These are phyloP conservation scores for Adiantum capillusveneris DNA, from an alignment of 75 land plant genomes.

Conservation along the genomic window DNA sequence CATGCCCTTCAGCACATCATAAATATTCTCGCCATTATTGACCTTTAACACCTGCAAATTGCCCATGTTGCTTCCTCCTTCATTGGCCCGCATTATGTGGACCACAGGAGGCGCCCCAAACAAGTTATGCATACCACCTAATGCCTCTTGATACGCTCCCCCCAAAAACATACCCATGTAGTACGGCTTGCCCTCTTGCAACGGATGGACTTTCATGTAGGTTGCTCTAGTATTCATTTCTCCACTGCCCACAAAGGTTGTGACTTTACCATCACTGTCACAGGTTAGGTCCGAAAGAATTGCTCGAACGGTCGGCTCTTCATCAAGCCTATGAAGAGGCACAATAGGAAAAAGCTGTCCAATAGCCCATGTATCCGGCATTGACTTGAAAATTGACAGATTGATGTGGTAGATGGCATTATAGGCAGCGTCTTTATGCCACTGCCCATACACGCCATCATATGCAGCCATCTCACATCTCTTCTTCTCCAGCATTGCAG, in stretches of 20 bases:
- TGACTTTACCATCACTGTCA: slow-evolving; percentile 92
- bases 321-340: slow-evolving; percentile 70
- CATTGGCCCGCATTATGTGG: slow-evolving; percentile 19
- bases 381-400: slow-evolving; percentile 75
- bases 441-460: slow-evolving; percentile 9
- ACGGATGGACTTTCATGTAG: slow-evolving; percentile 41
- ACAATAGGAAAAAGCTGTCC: slow-evolving; percentile 65
- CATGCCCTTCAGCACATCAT: slow-evolving; percentile 63
- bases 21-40: slow-evolving; percentile 42
- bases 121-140: slow-evolving; percentile 85
- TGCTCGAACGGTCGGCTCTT: slow-evolving; percentile 52
- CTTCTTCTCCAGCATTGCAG: not conserved
- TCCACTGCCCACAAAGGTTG: slow-evolving; percentile 43
- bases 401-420: slow-evolving; percentile 52
- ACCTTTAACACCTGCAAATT: slow-evolving; percentile 27
- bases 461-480: slow-evolving; percentile 9
- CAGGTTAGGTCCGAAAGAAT: slow-evolving; percentile 82
- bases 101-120: slow-evolving; percentile 82
- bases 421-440: slow-evolving; percentile 1
- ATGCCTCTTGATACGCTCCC: slow-evolving; percentile 34
- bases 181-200: slow-evolving; percentile 47
- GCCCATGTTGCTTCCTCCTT: slow-evolving; percentile 21
- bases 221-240: slow-evolving; percentile 14
- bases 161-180: slow-evolving; percentile 77
- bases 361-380: slow-evolving; percentile 56